phyloP scores from a whole-genome alignment of 2,329 filamentous ascomycete species.

The Mycosphaerella sp. region DNA sequence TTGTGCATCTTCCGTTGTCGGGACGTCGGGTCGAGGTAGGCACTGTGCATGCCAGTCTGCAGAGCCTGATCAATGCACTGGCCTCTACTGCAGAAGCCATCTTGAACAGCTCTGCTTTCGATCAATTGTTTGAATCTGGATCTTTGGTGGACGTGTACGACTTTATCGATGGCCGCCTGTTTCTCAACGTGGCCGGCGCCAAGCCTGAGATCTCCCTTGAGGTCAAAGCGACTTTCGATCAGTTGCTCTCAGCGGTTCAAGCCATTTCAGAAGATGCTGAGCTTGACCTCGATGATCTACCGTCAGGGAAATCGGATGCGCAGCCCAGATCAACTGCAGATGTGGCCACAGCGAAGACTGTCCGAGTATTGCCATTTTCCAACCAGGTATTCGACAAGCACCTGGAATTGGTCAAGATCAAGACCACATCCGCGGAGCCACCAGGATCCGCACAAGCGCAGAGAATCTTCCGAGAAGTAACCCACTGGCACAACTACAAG shows the following conservation, averaged over 20 bases:
- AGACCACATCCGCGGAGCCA: conserved; percentile 33
- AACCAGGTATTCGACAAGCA: conserved; percentile 46
- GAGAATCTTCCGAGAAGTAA: conserved; percentile 44
- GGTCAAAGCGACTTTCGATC: conserved; percentile 22
- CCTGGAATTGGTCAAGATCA: conserved; percentile 40
- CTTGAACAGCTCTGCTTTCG: conserved; percentile 31
- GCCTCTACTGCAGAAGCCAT: conserved; percentile 34
- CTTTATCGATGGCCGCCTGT: conserved; percentile 51
- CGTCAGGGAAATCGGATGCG: not conserved
- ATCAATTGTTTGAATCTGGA: conserved; percentile 18
- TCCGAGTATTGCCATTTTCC: conserved; percentile 43
- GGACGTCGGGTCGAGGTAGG: conserved; percentile 25
- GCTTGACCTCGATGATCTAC: conserved; percentile 1
- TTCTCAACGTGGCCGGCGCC: conserved; percentile 26
- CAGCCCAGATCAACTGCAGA: not conserved
- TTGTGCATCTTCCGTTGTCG: conserved; percentile 29
- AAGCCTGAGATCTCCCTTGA: conserved; percentile 15
- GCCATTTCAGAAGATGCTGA: conserved; percentile 3
- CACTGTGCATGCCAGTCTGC: conserved; percentile 9
- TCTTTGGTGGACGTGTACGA: conserved; percentile 45
- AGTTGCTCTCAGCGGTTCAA: conserved; percentile 23
- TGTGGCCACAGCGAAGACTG: conserved; percentile 11
- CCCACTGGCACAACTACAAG: conserved; percentile 60
- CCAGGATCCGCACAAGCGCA: conserved; percentile 32
- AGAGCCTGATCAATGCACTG: conserved; percentile 31